Conservation (phyloP, 139 green algal species). For the Chlorella sp. region DNA sequence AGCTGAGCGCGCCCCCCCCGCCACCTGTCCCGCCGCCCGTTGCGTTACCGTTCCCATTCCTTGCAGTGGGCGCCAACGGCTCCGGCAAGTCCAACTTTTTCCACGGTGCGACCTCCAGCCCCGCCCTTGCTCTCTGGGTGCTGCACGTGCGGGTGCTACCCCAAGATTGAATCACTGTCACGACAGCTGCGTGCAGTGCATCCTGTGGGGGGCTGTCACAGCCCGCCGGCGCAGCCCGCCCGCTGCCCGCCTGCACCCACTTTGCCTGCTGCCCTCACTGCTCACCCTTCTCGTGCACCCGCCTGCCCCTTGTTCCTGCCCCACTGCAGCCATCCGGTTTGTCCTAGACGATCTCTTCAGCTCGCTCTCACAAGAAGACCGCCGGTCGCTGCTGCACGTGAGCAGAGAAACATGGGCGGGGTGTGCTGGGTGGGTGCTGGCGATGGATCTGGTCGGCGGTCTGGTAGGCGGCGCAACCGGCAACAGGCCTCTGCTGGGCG, state of each 20-base stretch:
- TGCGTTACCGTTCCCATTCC: not conserved
- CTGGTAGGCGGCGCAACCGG: too few species aligned
- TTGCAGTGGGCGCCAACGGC: constrained; percentile 96
- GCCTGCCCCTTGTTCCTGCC: not conserved
- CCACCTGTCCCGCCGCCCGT: not conserved
- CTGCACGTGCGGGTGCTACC: too few species aligned
- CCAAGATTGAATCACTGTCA: not conserved
- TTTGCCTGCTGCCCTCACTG: not conserved
- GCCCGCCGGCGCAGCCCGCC: not conserved
- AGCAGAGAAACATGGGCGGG: constrained; percentile 13
- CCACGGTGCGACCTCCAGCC: constrained; percentile 74
- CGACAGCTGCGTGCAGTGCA: not conserved
- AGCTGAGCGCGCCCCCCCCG: not conserved
- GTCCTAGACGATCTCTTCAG: constrained; percentile 93
- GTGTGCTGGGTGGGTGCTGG: not conserved
- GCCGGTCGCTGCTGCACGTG: constrained; percentile 94
- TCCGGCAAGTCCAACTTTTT: constrained; percentile 99
- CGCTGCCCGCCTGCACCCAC: not conserved
- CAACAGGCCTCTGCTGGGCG: too few species aligned
- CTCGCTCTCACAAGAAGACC: constrained; percentile 81
- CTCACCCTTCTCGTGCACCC: not conserved
- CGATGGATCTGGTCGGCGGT: too few species aligned
- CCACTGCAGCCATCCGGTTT: constrained; percentile 94
- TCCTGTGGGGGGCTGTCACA: not conserved
- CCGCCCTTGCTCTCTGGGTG: too few species aligned